A percentile compares a stretch with the other conserved stretches of the same genome.
These are phyloP conservation scores for Quercus lobata DNA, from an alignment of 331 rosid genomes.

Conservation along the genomic window DNA sequence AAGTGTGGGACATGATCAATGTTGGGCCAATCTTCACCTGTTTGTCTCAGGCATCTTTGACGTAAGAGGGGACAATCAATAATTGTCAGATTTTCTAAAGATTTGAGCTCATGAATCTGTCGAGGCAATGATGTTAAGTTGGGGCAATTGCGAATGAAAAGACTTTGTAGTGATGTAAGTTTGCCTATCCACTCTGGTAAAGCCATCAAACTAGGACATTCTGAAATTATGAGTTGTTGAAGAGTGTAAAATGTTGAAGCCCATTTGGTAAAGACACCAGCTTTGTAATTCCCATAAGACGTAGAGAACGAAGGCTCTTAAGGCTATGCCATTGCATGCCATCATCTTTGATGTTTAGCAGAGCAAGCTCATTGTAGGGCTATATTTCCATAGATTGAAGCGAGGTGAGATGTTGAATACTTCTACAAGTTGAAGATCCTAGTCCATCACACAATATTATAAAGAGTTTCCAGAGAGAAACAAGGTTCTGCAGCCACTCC, in stretches of 20 bases:
- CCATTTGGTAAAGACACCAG: conserved; percentile 10
- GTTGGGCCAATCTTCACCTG: not conserved
- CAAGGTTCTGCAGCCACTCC: not conserved
- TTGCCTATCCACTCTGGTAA: not conserved
- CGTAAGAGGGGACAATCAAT: not conserved
- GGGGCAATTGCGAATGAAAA: not conserved
- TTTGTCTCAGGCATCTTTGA: not conserved
- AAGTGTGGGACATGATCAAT: not conserved
- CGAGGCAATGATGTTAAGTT: not conserved
- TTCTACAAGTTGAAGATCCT: not conserved
- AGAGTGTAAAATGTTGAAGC: not conserved
- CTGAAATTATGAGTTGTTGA: not conserved
- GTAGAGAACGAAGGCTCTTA: not conserved
- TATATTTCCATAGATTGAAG: not conserved
- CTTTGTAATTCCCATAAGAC: not conserved
- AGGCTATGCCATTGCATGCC: conserved; percentile 1
- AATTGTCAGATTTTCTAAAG: not conserved
- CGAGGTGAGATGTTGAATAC: conserved; percentile 3
- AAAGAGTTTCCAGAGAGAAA: conserved; percentile 1
- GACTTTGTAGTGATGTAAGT: not conserved
- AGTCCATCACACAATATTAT: not conserved
- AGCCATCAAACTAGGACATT: not conserved
- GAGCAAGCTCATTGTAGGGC: conserved; percentile 1
- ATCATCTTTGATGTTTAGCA: not conserved
- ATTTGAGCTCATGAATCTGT: not conserved